These are phyloP conservation scores for Diaporthe sp. DNA, from an alignment of 2,329 filamentous ascomycete species.

Conservation along the genomic window DNA sequence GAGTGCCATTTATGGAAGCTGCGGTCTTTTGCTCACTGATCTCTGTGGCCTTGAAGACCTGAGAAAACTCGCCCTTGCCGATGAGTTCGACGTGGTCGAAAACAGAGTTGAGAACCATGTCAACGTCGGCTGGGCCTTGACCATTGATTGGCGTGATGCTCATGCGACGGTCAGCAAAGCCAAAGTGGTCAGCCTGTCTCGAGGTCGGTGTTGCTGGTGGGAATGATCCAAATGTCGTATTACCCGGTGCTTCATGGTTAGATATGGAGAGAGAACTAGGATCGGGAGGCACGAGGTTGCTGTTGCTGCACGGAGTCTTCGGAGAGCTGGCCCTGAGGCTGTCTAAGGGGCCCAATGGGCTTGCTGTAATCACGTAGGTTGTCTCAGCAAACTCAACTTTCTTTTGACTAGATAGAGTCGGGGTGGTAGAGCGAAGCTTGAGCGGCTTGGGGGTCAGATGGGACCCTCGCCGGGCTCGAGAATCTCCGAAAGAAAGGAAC, in stretches of 20 bases:
- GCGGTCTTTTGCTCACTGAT: conserved; percentile 45
- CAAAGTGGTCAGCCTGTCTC: conserved; percentile 68
- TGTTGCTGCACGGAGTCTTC: conserved; percentile 81
- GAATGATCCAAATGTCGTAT: conserved; percentile 50
- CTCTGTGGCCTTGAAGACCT: conserved; percentile 83
- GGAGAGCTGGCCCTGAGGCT: conserved; percentile 70
- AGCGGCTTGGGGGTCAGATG: conserved; percentile 50
- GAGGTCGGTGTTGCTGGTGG: conserved; percentile 88
- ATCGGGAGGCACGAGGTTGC: conserved; percentile 78
- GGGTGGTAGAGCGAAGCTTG: conserved; percentile 46
- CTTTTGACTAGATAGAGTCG: conserved; percentile 50
- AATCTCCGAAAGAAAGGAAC: conserved; percentile 56
- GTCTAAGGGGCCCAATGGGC: conserved; percentile 70
- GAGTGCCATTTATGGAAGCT: conserved; percentile 61
- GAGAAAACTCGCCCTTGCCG: conserved; percentile 93
- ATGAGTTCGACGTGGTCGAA: conserved; percentile 87
- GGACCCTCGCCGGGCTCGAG: conserved; percentile 51
- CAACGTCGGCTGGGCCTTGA: conserved; percentile 79
- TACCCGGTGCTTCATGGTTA: conserved; percentile 52
- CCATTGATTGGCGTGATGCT: conserved; percentile 80
- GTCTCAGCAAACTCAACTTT: conserved; percentile 65
- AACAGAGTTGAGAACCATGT: conserved; percentile 78
- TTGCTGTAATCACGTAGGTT: conserved; percentile 67
- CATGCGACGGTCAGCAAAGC: conserved; percentile 68
- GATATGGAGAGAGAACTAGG: conserved; percentile 88